Base-by-base conservation (phyloP, 2,329 filamentous ascomycete species). In the Claviceps purpurea region DNA sequence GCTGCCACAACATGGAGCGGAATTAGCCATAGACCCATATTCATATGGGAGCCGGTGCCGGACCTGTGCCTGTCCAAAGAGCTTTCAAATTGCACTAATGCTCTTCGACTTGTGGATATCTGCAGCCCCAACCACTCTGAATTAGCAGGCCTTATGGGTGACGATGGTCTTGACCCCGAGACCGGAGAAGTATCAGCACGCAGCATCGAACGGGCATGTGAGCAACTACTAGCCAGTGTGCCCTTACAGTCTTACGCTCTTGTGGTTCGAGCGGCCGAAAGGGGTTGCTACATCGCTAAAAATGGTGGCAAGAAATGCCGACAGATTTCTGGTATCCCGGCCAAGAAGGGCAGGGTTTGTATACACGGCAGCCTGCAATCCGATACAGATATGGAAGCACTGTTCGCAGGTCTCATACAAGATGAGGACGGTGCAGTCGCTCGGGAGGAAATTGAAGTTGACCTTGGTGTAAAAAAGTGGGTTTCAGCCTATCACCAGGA, bases 11-110 rank as follows among this genome's bases (percentile, higher is more conserved):
- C 66, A 0, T 55, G 16, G 39, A 22, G 58, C 4, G 64, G 67
- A 46, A 55, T 61, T 11, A 73, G 73, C 58, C 61, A 71, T 1
- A 77, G 78, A 47, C 87, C 90, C 1, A 68, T 89, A 6, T 88
- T 96, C 64, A 80, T 97, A 50, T 98, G 91, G 91, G 93, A 98
- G 65, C 93, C 93, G 1, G 87, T 96, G 1, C 93, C 93, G 1
- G 89, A 96, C 66, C 76, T 88, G 1, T 96, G 90, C 65, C 84
- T 78, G 0, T 82, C 88, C 0, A 79, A 82, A 43, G 76, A 84
- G 63, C 69, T 84, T 30, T 71, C 83, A 11, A 81, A 82, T 61
- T 80, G 76, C 64, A 83, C 79, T 49, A 82, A 83, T 57, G 76
- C 76, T 11, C 70, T 84, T 13, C 77, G 78, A 0, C 66, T 81